Evolutionary conservation across 345 rosid genomes (phyloP).

Genomic region (Citropsis articulata): DNA sequence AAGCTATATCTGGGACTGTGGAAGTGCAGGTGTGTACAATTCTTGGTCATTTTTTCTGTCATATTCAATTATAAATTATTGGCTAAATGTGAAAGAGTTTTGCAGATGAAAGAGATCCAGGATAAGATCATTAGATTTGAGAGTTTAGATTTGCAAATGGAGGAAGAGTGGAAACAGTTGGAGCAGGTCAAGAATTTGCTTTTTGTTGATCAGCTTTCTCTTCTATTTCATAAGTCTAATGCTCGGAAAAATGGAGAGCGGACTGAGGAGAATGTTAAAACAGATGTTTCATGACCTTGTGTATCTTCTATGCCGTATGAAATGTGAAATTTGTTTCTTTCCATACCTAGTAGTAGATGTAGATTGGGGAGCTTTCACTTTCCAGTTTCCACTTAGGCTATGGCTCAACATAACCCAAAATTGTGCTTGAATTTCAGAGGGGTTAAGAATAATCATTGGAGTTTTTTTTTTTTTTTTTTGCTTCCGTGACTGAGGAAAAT

Average conservation of each 20-base stretch:
- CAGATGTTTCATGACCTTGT: slow-evolving; percentile 2
- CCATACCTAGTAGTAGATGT: neutral
- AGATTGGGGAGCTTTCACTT: neutral
- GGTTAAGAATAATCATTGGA: too few species aligned
- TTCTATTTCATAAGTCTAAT: slow-evolving; percentile 46
- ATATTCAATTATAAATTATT: neutral
- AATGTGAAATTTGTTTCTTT: neutral
- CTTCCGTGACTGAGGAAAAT: neutral
- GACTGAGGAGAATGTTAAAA: slow-evolving; percentile 35
- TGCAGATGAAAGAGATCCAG: slow-evolving; percentile 76
- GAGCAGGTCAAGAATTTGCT: slow-evolving; percentile 74
- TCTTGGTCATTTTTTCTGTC: neutral
- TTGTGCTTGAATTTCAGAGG: neutral
- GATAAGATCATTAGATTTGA: slow-evolving; percentile 64
- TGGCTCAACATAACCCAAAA: neutral
- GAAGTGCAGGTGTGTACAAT: slow-evolving; percentile 60
- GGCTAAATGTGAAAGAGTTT: neutral
- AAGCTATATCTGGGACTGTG: slow-evolving; percentile 45
- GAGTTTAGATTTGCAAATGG: slow-evolving; percentile 77
- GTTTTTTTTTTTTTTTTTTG: neutral
- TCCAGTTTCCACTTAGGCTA: neutral
- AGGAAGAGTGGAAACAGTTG: slow-evolving; percentile 76
- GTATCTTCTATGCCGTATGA: neutral
- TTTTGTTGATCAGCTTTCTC: slow-evolving; percentile 71
- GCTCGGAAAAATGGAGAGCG: slow-evolving; percentile 33